phyloP scores from a whole-genome alignment of 176 grass and related monocot genomes.

The Triticum urartu region DNA sequence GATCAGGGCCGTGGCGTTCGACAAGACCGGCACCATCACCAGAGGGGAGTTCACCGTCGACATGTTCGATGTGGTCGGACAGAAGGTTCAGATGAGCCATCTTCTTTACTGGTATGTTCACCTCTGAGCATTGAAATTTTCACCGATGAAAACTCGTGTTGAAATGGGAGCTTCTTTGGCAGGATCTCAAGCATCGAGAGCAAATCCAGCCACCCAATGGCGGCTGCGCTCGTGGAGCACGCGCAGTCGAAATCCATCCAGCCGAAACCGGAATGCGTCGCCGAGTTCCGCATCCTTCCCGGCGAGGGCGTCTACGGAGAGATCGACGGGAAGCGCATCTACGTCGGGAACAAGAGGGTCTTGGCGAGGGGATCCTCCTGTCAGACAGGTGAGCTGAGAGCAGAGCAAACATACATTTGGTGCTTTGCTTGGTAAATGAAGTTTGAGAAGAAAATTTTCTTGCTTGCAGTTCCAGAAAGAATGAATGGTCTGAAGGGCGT shows the following conservation, averaged over 20 bases:
- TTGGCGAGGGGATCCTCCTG: conserved; percentile 34
- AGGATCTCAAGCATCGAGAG: conserved; percentile 84
- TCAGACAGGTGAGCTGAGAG: conserved; percentile 27
- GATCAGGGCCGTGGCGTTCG: conserved; percentile 56
- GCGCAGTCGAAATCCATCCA: conserved; percentile 46
- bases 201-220: conserved; percentile 89
- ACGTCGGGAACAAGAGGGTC: conserved; percentile 59
- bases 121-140: neutral
- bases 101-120: conserved; percentile 63
- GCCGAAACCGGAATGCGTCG: conserved; percentile 43
- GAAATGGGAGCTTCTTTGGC: neutral
- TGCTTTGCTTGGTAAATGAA: neutral
- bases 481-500: conserved; percentile 28
- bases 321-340: conserved; percentile 49
- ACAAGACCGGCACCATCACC: conserved; percentile 84
- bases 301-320: conserved; percentile 67
- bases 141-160: neutral
- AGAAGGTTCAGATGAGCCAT: conserved; percentile 5
- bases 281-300: conserved; percentile 51
- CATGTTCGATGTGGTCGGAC: conserved; percentile 35
- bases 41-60: conserved; percentile 59
- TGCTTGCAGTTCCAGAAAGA: conserved; percentile 10
- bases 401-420: neutral
- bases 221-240: conserved; percentile 64
- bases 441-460: neutral